Evolutionary conservation across 257 asterid species (phyloP), one percentile per base, ranked within the genome.

Genomic region (Jaltomata sinuosa): DNA sequence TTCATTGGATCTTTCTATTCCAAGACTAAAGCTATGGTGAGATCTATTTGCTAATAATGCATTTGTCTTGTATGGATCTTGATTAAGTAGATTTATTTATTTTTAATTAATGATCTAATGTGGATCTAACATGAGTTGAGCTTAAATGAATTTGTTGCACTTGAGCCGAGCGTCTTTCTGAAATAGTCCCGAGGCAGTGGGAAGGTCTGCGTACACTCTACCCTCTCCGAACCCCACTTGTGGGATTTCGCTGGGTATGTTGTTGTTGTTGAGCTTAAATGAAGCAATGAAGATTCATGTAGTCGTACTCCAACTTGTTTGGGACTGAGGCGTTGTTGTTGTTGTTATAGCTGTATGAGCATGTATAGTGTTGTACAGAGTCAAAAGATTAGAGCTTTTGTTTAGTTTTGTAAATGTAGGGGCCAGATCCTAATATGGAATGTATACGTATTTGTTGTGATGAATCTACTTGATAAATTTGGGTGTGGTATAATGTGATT

Each of bases 21-120:
- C 88, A 93, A 94, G 94, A 94, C 98, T 83, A 94, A 94, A 86
- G 97, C 97, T 16, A 93, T 93, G 97, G 98, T 93, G 88, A 72
- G 81, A 47, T 76, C 81, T 76, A 2, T 47, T 36, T 76, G 27
- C 5, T 4, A n/a, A n/a, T 76, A 15, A 15, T 47, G 61, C 40
- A 15, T 67, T 67, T 67, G 1, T 38, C 4, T 64, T 0, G 1
- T 29, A 3, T 76, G 62, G 81, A 76, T 76, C 81, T 74, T 27
- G 71, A 62, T 10, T 62, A 14, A 22, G 68, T 25, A 59, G 32
- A 12, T 11, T 5, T 62, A 40, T 40, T 5, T 40, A 9, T 16
- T 31, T 0, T 1, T 2, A 72, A 3, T 76, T 76, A 47, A 9
- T 76, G 81, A 76, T 76, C 27, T 76, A 27, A 76, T 76, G 81